Conservation (phyloP, 495 filamentous ascomycete species). For the Neurospora sp. region DNA sequence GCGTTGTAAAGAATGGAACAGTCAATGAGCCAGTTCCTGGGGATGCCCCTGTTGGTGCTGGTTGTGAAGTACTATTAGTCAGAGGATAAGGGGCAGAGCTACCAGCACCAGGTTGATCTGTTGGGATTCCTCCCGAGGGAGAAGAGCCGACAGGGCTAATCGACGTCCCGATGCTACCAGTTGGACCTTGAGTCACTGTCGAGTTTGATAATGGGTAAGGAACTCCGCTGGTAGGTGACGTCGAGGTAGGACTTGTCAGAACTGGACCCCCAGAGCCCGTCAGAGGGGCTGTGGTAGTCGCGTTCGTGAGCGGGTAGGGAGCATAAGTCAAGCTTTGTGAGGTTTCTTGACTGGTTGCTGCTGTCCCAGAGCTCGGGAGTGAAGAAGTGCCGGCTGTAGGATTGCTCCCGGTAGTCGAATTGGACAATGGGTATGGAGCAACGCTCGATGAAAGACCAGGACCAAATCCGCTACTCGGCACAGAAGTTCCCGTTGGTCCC, state of each 20-base stretch:
- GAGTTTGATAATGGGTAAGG: constrained; percentile 19
- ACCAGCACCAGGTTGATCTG: neutral
- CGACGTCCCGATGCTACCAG: neutral
- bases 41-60: neutral
- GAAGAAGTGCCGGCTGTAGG: neutral
- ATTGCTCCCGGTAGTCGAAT: constrained; percentile 6
- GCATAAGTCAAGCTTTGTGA: neutral
- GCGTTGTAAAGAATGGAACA: neutral
- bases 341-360: neutral
- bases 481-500: constrained; percentile 3
- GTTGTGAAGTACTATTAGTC: constrained; percentile 2
- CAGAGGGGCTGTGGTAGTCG: constrained; percentile 2
- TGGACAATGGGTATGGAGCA: constrained; percentile 14
- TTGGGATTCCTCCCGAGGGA: neutral
- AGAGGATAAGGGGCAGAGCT: constrained; percentile 5
- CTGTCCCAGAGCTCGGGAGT: neutral
- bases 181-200: neutral
- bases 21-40: neutral
- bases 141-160: neutral
- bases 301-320: constrained; percentile 6
- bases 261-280: constrained; percentile 3
- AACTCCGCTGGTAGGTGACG: constrained; percentile 1
- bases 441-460: neutral
- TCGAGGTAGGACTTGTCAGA: neutral
- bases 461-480: neutral